Evolutionary conservation across 495 filamentous ascomycete species (phyloP).

Genomic region (Penicillium samsonianum): DNA sequence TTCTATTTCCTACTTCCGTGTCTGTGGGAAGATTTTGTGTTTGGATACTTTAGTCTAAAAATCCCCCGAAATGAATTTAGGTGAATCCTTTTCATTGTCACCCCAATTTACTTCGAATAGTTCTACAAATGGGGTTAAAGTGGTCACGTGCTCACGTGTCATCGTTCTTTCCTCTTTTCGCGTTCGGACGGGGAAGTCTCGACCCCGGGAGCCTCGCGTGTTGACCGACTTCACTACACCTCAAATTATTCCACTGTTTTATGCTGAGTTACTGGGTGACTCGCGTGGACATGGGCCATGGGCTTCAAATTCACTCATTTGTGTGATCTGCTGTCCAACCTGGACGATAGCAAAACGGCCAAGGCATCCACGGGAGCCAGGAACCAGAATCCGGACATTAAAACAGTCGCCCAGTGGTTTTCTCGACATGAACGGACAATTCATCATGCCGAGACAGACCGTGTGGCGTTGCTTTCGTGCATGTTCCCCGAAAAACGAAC

Average conservation of each 20-base stretch:
- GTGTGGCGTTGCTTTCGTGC: constrained; percentile 65
- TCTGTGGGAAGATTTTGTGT: too few relatives aligned
- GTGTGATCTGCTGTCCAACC: constrained; percentile 60
- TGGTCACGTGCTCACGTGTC: constrained; percentile 39
- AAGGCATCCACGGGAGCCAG: constrained; percentile 38
- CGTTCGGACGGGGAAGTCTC: background rate
- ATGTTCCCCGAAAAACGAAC: constrained; percentile 72
- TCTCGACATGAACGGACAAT: constrained; percentile 52
- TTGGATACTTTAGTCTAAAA: too few relatives aligned
- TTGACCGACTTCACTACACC: background rate
- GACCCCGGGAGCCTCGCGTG: background rate
- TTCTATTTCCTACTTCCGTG: too few relatives aligned
- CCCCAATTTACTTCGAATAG: background rate
- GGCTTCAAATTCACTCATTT: constrained; percentile 61
- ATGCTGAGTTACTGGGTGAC: background rate
- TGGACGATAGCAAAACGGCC: constrained; percentile 48
- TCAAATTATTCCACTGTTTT: background rate
- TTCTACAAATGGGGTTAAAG: background rate
- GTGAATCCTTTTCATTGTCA: background rate
- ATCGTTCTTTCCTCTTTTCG: constrained; percentile 4
- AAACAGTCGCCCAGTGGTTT: constrained; percentile 62
- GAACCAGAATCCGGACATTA: constrained; percentile 35
- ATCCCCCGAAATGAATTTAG: too few relatives aligned
- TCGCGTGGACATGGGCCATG: constrained; percentile 39
- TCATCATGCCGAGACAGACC: constrained; percentile 51